These are phyloP conservation scores for Eleusine coracana DNA, from an alignment of 176 grass and related monocot genomes.

Conservation along the genomic window DNA sequence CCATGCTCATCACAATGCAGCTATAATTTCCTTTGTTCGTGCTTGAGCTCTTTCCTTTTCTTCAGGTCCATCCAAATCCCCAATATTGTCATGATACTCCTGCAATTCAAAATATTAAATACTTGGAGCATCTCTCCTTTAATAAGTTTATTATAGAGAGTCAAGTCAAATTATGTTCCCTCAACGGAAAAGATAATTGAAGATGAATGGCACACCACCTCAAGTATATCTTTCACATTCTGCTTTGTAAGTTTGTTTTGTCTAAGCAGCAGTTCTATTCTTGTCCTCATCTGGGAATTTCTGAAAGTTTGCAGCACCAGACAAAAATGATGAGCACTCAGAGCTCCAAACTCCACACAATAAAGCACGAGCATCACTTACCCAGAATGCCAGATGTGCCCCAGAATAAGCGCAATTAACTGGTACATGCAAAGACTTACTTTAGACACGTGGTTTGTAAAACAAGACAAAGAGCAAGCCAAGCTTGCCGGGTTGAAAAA, in stretches of 20 bases:
- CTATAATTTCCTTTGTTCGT: slow-evolving; percentile 72
- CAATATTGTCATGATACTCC: slow-evolving; percentile 99
- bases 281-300: slow-evolving; percentile 73
- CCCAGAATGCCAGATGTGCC: slow-evolving; percentile 94
- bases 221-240: slow-evolving; percentile 82
- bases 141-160: not conserved
- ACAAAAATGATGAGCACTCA: slow-evolving; percentile 17
- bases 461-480: slow-evolving; percentile 26
- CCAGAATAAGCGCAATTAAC: slow-evolving; percentile 90
- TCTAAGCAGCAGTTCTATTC: slow-evolving; percentile 89
- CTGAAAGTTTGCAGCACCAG: slow-evolving; percentile 45
- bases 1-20: slow-evolving; percentile 41
- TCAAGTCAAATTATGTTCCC: not conserved
- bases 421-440: slow-evolving; percentile 46
- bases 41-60: slow-evolving; percentile 88
- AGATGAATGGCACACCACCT: slow-evolving; percentile 62
- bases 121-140: not conserved
- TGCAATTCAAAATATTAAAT: slow-evolving; percentile 24
- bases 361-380: slow-evolving; percentile 49
- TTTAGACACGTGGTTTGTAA: slow-evolving; percentile 13
- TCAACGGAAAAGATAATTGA: not conserved
- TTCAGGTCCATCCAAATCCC: slow-evolving; percentile 90
- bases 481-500: not conserved
- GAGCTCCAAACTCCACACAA: not conserved
- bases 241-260: slow-evolving; percentile 92